A percentile compares a stretch with the other conserved stretches of the same genome.
phyloP scores from a whole-genome alignment of 345 rosid species.

The Arabidopsis thaliana region DNA sequence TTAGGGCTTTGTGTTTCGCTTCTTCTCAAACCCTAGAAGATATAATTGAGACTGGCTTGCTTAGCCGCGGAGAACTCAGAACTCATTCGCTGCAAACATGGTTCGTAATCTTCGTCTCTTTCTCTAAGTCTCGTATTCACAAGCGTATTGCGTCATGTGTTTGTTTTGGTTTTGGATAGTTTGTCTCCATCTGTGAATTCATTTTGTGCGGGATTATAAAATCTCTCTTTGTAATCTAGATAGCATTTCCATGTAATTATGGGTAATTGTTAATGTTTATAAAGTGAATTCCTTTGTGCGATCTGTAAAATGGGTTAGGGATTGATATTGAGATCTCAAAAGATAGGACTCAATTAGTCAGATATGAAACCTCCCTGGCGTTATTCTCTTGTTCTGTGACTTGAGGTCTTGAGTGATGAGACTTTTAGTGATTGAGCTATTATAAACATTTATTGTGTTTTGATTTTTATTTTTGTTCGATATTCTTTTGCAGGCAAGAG shows the following conservation, averaged over 20 bases:
- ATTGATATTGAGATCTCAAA: slow-evolving; percentile 9
- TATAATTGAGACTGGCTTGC: not conserved
- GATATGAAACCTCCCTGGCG: not conserved
- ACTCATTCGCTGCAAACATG: slow-evolving; percentile 27
- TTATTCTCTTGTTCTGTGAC: not conserved
- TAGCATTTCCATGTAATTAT: not conserved
- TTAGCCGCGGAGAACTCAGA: slow-evolving; percentile 29
- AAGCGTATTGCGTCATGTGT: not conserved
- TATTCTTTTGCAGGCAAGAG: slow-evolving; percentile 61
- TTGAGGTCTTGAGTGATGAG: not conserved
- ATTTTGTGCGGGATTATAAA: not conserved
- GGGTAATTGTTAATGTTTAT: not conserved
- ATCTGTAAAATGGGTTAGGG: not conserved
- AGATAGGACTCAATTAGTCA: not conserved
- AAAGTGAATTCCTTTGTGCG: not conserved
- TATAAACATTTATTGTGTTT: not conserved
- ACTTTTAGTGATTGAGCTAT: not conserved
- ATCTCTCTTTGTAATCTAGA: not conserved
- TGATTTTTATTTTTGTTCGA: not conserved
- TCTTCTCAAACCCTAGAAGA: not conserved
- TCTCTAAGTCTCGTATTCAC: not conserved
- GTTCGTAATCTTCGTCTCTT: slow-evolving; percentile 16
- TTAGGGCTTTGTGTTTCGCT: slow-evolving; percentile 4
- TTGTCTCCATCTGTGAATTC: slow-evolving; percentile 8
- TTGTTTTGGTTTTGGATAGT: not conserved